These are phyloP conservation scores for Astraeus odoratus DNA, from an alignment of 768 basidiomycete genomes.

Conservation along the genomic window DNA sequence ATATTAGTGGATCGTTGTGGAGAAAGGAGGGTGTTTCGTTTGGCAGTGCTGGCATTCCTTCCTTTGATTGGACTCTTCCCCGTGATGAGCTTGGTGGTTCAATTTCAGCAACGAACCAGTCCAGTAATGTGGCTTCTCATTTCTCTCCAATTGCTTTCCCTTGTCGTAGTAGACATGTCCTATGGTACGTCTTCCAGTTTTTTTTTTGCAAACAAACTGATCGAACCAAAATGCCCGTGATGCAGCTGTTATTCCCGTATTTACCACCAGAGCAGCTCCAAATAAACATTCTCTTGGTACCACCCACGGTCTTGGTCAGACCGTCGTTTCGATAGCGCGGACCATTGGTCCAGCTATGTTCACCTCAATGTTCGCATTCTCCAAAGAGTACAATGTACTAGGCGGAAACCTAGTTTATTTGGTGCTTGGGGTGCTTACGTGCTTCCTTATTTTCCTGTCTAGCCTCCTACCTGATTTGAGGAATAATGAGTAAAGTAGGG, in stretches of 20 bases:
- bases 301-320: constrained; percentile 51
- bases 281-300: constrained; percentile 49
- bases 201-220: neutral
- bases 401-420: constrained; percentile 47
- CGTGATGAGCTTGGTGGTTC: constrained; percentile 30
- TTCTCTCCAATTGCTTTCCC: constrained; percentile 4
- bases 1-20: constrained; percentile 54
- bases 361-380: constrained; percentile 48
- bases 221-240: too few species aligned
- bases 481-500: constrained; percentile 11
- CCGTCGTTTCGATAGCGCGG: constrained; percentile 36
- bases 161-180: constrained; percentile 30
- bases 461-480: constrained; percentile 15
- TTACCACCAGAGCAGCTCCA: constrained; percentile 46
- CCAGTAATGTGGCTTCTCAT: constrained; percentile 29
- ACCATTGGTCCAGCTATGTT: constrained; percentile 43
- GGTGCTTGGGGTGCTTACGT: constrained; percentile 28
- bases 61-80: constrained; percentile 35
- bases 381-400: constrained; percentile 40
- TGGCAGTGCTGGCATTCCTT: constrained; percentile 29
- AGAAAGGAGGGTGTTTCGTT: constrained; percentile 46
- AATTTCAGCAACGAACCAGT: constrained; percentile 17
- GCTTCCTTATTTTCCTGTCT: constrained; percentile 17
- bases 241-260: constrained; percentile 46
- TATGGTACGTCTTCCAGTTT: constrained; percentile 25